These are phyloP conservation scores for Phaeosphaeriaceae sp. DNA, from an alignment of 2,329 filamentous ascomycete species.

Conservation along the genomic window DNA sequence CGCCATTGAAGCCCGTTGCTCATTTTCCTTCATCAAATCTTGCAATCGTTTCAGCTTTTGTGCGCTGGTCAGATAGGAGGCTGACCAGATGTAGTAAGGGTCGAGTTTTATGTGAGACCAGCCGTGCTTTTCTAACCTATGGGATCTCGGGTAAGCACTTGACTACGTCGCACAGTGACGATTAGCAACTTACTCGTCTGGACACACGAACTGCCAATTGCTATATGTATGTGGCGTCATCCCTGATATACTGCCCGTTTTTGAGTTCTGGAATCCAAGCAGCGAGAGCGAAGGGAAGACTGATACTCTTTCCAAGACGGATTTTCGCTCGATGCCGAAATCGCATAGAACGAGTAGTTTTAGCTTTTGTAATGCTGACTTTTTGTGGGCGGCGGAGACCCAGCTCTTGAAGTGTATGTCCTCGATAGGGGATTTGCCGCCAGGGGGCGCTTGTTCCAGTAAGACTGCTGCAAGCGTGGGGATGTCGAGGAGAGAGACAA, in stretches of 20 bases:
- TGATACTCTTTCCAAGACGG: conserved; percentile 12
- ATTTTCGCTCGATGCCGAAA: conserved; percentile 5
- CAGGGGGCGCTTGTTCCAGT: conserved; percentile 11
- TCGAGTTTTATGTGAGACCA: not conserved
- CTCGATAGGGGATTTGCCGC: not conserved
- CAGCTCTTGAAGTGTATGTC: conserved; percentile 22
- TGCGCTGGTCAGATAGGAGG: conserved; percentile 7
- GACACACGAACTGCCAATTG: conserved; percentile 5
- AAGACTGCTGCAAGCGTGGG: conserved; percentile 24
- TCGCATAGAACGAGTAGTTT: conserved; percentile 20
- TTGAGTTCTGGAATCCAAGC: conserved; percentile 15
- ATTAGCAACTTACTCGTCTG: not conserved
- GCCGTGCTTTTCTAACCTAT: not conserved
- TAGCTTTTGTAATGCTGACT: conserved; percentile 22
- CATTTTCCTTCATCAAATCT: conserved; percentile 5
- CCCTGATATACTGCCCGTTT: not conserved
- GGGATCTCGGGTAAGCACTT: not conserved
- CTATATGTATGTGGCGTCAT: not conserved
- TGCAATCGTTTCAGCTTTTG: conserved; percentile 22
- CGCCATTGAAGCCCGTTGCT: not conserved
- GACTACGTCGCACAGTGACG: no score
- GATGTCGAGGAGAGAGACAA: conserved; percentile 23
- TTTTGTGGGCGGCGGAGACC: conserved; percentile 26
- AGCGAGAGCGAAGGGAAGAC: conserved; percentile 23
- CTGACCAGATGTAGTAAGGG: conserved; percentile 10